Evolutionary conservation across 225 moss, liverwort and hornwort genomes (phyloP).

Genomic region (Antitrichia curtipendula): DNA sequence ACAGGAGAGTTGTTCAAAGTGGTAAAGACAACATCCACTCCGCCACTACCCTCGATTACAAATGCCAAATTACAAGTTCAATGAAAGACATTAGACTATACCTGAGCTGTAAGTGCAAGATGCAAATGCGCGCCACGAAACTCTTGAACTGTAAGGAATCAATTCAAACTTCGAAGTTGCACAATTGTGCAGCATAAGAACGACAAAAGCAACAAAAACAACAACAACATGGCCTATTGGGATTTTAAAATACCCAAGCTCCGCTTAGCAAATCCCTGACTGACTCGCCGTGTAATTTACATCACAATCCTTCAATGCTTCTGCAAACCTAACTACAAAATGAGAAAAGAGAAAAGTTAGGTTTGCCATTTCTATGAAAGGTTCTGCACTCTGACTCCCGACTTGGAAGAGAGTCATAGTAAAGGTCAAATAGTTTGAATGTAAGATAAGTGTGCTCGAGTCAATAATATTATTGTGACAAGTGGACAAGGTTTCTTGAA

Average conservation of each 20-base stretch:
- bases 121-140: background rate
- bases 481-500: no score
- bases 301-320: background rate
- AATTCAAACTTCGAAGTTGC: background rate
- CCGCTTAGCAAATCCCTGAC: background rate
- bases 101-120: background rate
- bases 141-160: background rate
- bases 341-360: background rate
- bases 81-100: no score
- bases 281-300: background rate
- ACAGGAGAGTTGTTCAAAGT: background rate
- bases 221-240: no score
- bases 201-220: background rate
- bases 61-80: background rate
- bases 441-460: no score
- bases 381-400: no score
- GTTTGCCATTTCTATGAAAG: background rate
- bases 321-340: background rate
- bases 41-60: background rate
- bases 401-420: no score
- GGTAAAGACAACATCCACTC: background rate
- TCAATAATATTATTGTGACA: no score
- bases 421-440: no score
- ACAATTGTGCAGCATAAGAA: background rate
- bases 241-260: background rate